Evolutionary conservation across 1,284 basidiomycete species (phyloP).

Genomic region (Microbotryomycetes sp.): DNA sequence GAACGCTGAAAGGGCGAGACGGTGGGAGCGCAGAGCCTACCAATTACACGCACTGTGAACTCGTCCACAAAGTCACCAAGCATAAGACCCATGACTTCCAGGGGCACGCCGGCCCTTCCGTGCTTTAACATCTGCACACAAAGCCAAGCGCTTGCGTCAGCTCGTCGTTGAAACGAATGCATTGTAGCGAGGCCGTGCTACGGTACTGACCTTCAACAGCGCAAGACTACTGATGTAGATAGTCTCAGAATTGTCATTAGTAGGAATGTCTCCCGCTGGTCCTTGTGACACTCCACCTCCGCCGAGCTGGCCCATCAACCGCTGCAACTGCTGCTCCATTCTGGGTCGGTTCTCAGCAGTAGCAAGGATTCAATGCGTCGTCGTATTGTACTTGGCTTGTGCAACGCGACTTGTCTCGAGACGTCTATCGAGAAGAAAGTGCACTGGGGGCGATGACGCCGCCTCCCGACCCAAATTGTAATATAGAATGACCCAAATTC

Average conservation of each 20-base stretch:
- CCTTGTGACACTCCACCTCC: constrained; percentile 13
- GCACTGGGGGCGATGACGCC: too few species aligned
- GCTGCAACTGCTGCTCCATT: constrained; percentile 9
- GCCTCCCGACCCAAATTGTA: too few species aligned
- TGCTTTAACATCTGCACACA: constrained; percentile 89
- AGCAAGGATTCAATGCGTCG: too few species aligned
- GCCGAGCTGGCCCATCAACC: constrained; percentile 25
- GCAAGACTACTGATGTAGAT: constrained; percentile 94
- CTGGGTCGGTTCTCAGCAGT: too few species aligned
- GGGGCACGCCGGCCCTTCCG: constrained; percentile 94
- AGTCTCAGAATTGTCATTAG: constrained; percentile 62
- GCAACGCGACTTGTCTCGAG: too few species aligned
- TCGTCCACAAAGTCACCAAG: constrained; percentile 98
- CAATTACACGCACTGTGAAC: constrained; percentile 62
- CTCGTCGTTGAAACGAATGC: neutral
- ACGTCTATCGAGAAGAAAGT: too few species aligned
- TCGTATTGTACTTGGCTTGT: too few species aligned
- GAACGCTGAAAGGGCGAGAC: neutral
- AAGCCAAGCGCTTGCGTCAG: neutral
- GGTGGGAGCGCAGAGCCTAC: constrained; percentile 1
- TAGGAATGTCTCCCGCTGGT: constrained; percentile 20
- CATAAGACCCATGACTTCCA: constrained; percentile 99
- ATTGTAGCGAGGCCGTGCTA: neutral
- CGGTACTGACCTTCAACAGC: constrained; percentile 70
- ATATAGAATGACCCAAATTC: too few species aligned